Percentiles rank a stretch among this genome's conserved stretches.
Conservation (phyloP, 2,329 filamentous ascomycete species). For the Purpureocillium takamizusanense region DNA sequence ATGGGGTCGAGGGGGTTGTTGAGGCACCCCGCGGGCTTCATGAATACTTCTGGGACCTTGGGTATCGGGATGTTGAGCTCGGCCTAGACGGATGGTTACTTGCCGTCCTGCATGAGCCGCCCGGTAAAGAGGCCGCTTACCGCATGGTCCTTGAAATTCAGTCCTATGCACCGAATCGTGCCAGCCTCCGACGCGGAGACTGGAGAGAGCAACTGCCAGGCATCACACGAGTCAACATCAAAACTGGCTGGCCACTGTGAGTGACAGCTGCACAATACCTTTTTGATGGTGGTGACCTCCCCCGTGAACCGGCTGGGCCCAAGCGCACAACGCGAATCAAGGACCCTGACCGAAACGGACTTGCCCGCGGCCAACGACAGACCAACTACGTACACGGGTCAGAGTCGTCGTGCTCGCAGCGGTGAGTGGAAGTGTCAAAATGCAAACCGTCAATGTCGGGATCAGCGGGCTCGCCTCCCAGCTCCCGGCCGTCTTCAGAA, state of each 20-base stretch:
- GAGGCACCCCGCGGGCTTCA: slow-evolving; percentile 32
- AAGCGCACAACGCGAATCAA: slow-evolving; percentile 11
- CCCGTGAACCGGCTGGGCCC: slow-evolving; percentile 17
- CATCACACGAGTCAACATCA: no score
- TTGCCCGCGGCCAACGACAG: slow-evolving; percentile 10
- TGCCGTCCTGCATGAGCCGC: slow-evolving; percentile 9
- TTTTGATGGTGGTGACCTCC: slow-evolving; percentile 17
- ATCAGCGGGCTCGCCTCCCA: slow-evolving; percentile 16
- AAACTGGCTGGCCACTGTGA: background rate
- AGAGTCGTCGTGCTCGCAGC: background rate
- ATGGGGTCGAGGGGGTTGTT: slow-evolving; percentile 30
- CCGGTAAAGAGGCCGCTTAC: slow-evolving; percentile 16
- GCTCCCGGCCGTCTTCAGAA: slow-evolving; percentile 12
- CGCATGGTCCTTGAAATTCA: slow-evolving; percentile 28
- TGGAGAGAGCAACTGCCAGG: slow-evolving; percentile 8
- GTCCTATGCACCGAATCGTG: slow-evolving; percentile 33
- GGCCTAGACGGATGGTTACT: slow-evolving; percentile 1
- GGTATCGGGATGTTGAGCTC: slow-evolving; percentile 16
- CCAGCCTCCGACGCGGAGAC: slow-evolving; percentile 5
- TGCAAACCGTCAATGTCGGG: slow-evolving; percentile 10
- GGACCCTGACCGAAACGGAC: slow-evolving; percentile 10
- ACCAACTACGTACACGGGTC: slow-evolving; percentile 8
- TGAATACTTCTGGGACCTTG: slow-evolving; percentile 22
- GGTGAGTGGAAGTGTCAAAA: background rate
- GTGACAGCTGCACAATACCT: background rate